Base-by-base conservation (phyloP, 2,329 filamentous ascomycete genomes). In the Sclerotinia minor region DNA sequence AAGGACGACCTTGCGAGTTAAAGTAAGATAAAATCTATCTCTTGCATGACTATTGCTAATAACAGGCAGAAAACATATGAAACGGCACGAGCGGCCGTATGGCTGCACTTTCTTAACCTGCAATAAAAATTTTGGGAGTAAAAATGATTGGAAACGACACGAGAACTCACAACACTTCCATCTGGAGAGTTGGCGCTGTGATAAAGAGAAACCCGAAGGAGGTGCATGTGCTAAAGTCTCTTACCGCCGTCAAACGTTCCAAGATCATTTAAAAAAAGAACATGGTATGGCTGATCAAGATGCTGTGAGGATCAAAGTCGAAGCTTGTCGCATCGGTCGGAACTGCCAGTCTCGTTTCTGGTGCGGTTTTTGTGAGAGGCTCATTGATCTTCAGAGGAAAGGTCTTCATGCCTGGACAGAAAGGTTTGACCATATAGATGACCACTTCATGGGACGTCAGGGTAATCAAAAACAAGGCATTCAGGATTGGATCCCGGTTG, bases 131-230 rank as follows among this genome's bases (percentile, higher is more conserved):
- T 97, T 97, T 72, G 94, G 94, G n/a, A 94, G 91, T 78, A 96
- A 97, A 76, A 94, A 92, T 69, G 94, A 97, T 78, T 97, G 88
- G 94, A 96, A 96, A 76, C 87, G 94, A 1, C 94, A 97, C 75
- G 94, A 97, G 75, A 90, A 87, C 71, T 87, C 85, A 21, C 90
- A 94, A 74, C 93, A 97, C 76, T 87, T 85, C 69, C 86, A 90
- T 68, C 78, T 85, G 7, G 89, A 93, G 74, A 83, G 84, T 59
- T 97, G 91, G 88, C 86, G 85, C 41, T 97, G 93, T 75, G 81
- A 84, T 41, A 78, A 83, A 41, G 73, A 77, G 50, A 72, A 71
- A 6, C 58, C 72, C 9, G 71, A 69, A 54, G 72, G 71, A 13
- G 74, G 77, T 2, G 70, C 71, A 3, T 95, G 91, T 73, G 83